A percentile compares a stretch with the other conserved stretches of the same genome.
Evolutionary conservation across 139 green algal species (phyloP).

Genomic region (Picocystis salinarum): DNA sequence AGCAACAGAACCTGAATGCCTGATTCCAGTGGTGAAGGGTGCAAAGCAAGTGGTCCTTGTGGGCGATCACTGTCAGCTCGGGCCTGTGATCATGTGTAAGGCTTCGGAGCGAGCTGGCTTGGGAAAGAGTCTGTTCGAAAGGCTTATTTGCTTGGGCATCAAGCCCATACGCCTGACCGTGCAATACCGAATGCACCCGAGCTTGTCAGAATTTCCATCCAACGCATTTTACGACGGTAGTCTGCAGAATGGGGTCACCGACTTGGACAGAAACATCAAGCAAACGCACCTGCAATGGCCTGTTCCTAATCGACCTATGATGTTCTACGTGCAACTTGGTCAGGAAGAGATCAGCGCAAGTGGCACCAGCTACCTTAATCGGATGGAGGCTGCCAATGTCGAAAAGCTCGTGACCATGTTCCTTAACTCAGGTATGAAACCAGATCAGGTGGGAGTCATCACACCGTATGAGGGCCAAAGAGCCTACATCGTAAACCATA

Average conservation of each 20-base stretch:
- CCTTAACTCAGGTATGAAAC: slow-evolving; percentile 42
- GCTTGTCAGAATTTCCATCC: slow-evolving; percentile 80
- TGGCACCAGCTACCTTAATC: slow-evolving; percentile 91
- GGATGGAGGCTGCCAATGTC: slow-evolving; percentile 70
- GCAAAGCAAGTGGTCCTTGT: slow-evolving; percentile 81
- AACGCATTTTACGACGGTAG: slow-evolving; percentile 96
- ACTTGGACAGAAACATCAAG: slow-evolving; percentile 5
- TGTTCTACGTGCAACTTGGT: slow-evolving; percentile 89
- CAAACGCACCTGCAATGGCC: slow-evolving; percentile 28
- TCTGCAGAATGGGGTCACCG: slow-evolving; percentile 62
- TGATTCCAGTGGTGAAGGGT: slow-evolving; percentile 89
- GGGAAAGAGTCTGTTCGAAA: slow-evolving; percentile 80
- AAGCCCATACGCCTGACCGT: slow-evolving; percentile 61
- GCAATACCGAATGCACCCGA: slow-evolving; percentile 98
- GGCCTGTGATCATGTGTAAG: slow-evolving; percentile 81
- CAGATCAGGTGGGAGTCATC: slow-evolving; percentile 84
- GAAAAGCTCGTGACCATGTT: slow-evolving; percentile 82
- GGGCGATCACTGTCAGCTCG: slow-evolving; percentile 88
- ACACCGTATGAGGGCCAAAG: slow-evolving; percentile 96
- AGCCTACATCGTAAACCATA: slow-evolving; percentile 61
- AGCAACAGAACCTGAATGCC: slow-evolving; percentile 74
- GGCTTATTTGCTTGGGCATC: slow-evolving; percentile 75
- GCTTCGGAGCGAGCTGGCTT: slow-evolving; percentile 68
- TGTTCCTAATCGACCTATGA: slow-evolving; percentile 60
- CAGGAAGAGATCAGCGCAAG: slow-evolving; percentile 32